Base-by-base conservation (phyloP, 2,329 filamentous ascomycete species). In the Salinomyces thailandicus region DNA sequence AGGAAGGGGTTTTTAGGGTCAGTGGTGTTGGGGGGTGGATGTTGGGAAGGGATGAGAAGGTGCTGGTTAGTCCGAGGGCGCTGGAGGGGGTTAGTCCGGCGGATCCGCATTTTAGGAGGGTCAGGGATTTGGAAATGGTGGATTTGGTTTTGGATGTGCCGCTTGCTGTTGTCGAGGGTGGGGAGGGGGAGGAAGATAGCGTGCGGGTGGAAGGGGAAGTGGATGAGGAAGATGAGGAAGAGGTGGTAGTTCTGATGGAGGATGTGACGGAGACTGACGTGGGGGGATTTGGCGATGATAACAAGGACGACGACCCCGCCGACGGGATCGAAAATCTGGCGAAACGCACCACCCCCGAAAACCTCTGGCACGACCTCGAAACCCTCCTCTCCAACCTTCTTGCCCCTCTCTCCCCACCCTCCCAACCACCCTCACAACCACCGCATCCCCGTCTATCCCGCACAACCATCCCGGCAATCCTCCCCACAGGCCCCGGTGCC, bases 31-130 rank as follows among this genome's bases (percentile, higher is more conserved):
- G 85, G 28, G 84, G 81, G 47, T 73, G 87, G 27, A 74, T 81
- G 1, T 68, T 98, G 3, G 89, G 89, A 3, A 79, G 82, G 32
- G 85, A 96, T 53, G 89, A 96, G 60, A 83, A 80, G 45, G 77
- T 95, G 14, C 83, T 84, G 54, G 73, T 96, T 45, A 72, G 81
- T 31, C 76, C 81, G 16, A 77, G 85, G 39, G 73, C 89, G 1
- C 52, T 70, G 27, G 55, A 62, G 17, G 77, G 85, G 18, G 76
- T 81, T 39, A 79, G 83, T 46, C 73, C 86, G 22, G 74, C 76
- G 15, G 89, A 95, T 59, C 83, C 86, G 11, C 79, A 87, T 39
- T 95, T 95, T 58, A 82, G 79, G 7, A 74, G 84, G 18, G 69
- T 87, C 17, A 75, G 82, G 31, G 84, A 94, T 51, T 61, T 74